These are phyloP conservation scores for Reticulascus tulasneorum DNA, from an alignment of 2,329 filamentous ascomycete genomes.

Conservation along the genomic window DNA sequence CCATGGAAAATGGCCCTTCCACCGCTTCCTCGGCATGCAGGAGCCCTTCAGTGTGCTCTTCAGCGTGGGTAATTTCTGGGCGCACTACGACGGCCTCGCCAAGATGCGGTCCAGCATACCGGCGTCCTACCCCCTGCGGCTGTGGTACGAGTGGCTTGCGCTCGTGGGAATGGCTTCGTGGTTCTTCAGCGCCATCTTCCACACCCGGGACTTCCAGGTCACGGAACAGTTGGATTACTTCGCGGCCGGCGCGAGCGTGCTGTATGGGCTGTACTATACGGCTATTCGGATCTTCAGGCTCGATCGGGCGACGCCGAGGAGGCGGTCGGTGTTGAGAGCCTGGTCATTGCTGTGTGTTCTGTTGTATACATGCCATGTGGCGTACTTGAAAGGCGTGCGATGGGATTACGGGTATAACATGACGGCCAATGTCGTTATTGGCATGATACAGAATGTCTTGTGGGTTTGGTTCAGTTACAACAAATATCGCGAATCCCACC, in stretches of 20 bases:
- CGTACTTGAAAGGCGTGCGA: constrained; percentile 76
- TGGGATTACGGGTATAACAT: constrained; percentile 99
- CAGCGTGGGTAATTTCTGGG: constrained; percentile 84
- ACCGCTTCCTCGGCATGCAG: constrained; percentile 85
- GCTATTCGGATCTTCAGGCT: constrained; percentile 79
- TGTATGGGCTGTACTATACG: constrained; percentile 88
- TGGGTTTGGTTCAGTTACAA: constrained; percentile 82
- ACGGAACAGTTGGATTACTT: constrained; percentile 98
- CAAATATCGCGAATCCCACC: constrained; percentile 67
- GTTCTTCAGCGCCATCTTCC: constrained; percentile 87
- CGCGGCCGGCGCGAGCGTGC: constrained; percentile 80
- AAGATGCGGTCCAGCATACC: constrained; percentile 70
- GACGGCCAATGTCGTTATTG: constrained; percentile 83
- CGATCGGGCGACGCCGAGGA: constrained; percentile 50
- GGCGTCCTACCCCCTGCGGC: constrained; percentile 66
- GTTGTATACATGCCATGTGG: constrained; percentile 73
- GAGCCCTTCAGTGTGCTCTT: constrained; percentile 93
- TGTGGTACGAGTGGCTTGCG: constrained; percentile 77
- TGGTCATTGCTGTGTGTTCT: constrained; percentile 73
- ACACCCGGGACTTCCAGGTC: constrained; percentile 76
- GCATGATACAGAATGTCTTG: constrained; percentile 73
- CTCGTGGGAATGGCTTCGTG: constrained; percentile 80
- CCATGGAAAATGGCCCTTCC: constrained; percentile 98
- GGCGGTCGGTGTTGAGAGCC: constrained; percentile 53
- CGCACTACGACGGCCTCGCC: constrained; percentile 73